Evolutionary conservation across 176 grass and related monocot species (phyloP), one percentile per base, ranked within the genome.

Genomic region (Musa itinerans): DNA sequence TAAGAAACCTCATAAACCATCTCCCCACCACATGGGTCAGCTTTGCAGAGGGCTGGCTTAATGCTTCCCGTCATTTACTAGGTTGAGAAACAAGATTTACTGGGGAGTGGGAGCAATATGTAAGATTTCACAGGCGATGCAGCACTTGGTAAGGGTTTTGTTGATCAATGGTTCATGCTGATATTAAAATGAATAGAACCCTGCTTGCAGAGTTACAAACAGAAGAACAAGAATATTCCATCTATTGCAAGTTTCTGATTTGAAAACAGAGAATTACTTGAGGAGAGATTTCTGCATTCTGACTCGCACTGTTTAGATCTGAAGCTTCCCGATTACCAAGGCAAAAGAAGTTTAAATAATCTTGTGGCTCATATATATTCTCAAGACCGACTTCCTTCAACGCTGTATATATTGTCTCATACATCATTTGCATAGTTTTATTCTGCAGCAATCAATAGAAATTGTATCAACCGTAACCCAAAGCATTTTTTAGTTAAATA

Each of bases 401-500:
- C 49, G 89, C 84, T 78, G 65, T 85, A 71, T 91, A 86, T 49
- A 96, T 96, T 85, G 84, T 92, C 65, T 89, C 92, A 3, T 96
- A 96, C 92, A 96, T 96, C 92, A 96, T 96, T 77, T 92, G 81
- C 92, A 96, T 96, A 20, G 92, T 96, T 79, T 87, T 89, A 50
- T 91, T 83, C 88, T 96, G 75, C 82, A 80, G 65, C 11, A 25
- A 69, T 25, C 75, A 84, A 63, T 73, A 27, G 75, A 25, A 61
- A 2, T 83, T 43, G 34, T 43, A 43, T 43, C 34, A 43, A 43
- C 34, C 4, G 4, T 43, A 43, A 43, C 34, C 34, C 34, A 43
- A 43, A 43, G 34, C 34, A 43, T 43, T 43, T 43, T 43, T 43
- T 6, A 43, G 4, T 43, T 43, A 43, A 43, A 43, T 43, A 43